phyloP scores from a whole-genome alignment of 257 asterid species.

The Nicotiana sylvestris region DNA sequence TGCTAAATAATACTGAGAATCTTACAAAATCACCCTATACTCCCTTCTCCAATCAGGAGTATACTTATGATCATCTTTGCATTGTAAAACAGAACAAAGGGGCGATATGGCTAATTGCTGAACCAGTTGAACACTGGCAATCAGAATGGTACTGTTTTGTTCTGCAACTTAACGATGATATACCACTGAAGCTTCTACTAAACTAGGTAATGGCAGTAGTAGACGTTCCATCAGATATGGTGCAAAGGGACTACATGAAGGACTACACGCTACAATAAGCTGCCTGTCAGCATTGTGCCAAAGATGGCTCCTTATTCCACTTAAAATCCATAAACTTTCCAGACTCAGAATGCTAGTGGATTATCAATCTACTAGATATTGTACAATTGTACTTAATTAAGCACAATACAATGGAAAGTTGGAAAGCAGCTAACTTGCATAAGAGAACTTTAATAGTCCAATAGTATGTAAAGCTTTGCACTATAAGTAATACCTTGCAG shows the following conservation, averaged over 20 bases:
- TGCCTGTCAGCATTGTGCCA: background rate
- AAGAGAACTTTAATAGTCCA: background rate
- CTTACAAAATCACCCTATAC: background rate
- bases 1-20: background rate
- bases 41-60: background rate
- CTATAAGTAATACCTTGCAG: slow-evolving; percentile 54
- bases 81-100: background rate
- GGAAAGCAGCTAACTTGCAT: background rate
- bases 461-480: background rate
- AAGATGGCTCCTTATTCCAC: background rate
- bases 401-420: background rate
- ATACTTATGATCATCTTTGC: background rate
- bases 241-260: background rate
- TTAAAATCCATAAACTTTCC: background rate
- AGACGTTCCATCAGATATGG: background rate
- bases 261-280: background rate
- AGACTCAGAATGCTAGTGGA: background rate
- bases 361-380: background rate
- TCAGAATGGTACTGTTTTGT: background rate
- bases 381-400: background rate
- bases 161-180: too few relatives aligned
- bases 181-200: background rate
- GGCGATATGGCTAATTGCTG: background rate
- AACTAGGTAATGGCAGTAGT: background rate
- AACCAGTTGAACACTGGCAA: background rate